Conservation (phyloP, 1,139 yeast genomes). For the Sugiyamaella grinbergsii region DNA sequence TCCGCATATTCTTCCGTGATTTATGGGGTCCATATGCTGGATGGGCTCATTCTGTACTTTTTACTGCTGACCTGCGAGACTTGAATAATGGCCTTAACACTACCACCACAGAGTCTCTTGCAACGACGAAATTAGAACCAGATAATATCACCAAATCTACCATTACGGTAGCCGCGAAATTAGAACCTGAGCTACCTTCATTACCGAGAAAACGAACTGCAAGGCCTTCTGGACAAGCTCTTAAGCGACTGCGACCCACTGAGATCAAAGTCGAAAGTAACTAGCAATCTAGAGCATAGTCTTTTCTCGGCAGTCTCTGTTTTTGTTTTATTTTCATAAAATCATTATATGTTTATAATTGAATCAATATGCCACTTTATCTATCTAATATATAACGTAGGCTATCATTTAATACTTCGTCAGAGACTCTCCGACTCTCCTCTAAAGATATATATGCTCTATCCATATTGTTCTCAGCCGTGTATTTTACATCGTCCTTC, state of each 20-base stretch:
- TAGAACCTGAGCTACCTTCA: neutral
- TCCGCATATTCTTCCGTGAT: slow-evolving; percentile 60
- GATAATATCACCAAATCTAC: neutral
- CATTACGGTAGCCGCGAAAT: neutral
- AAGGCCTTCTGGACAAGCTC: neutral
- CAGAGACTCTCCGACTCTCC: too few relatives aligned
- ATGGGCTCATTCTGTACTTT: slow-evolving; percentile 94
- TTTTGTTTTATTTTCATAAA: too few relatives aligned
- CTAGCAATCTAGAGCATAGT: too few relatives aligned
- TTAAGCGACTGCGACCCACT: slow-evolving; percentile 2
- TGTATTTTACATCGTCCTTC: too few relatives aligned
- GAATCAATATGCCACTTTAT: too few relatives aligned
- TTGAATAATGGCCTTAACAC: slow-evolving; percentile 54
- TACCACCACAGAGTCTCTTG: neutral
- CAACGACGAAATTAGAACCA: neutral
- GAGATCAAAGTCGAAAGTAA: slow-evolving; percentile 5
- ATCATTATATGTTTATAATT: too few relatives aligned
- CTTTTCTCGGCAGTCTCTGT: too few relatives aligned
- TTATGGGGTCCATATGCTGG: slow-evolving; percentile 94
- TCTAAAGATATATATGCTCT: too few relatives aligned
- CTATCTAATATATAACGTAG: too few relatives aligned
- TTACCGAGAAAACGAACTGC: neutral
- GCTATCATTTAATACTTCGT: too few relatives aligned
- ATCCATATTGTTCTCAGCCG: too few relatives aligned
- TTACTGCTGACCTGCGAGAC: slow-evolving; percentile 77